These are phyloP conservation scores for Fusarium oligoseptatum DNA, from an alignment of 2,329 filamentous ascomycete species.

Conservation along the genomic window DNA sequence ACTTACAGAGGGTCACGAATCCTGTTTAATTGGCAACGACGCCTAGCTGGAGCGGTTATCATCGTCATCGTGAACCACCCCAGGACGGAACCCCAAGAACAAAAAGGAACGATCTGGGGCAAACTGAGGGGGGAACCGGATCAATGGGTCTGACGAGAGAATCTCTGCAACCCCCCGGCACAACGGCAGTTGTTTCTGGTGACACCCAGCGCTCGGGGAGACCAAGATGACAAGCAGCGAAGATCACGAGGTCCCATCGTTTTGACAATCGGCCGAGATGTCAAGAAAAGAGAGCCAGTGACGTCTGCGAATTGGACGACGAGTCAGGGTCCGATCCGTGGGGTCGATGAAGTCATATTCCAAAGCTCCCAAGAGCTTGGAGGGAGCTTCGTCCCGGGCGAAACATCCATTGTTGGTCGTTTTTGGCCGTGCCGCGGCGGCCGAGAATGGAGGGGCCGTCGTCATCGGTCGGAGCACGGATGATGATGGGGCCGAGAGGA, in stretches of 20 bases:
- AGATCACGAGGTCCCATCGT: background rate
- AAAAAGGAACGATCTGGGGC: background rate
- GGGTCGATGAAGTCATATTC: constrained; percentile 16
- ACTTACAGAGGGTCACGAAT: constrained; percentile 5
- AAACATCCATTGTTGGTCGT: background rate
- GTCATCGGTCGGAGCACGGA: constrained; percentile 7
- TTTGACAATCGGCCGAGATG: constrained; percentile 3
- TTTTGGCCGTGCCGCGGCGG: constrained; percentile 6
- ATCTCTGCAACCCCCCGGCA: background rate
- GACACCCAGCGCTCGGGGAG: background rate
- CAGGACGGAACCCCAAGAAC: background rate
- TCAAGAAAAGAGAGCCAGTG: constrained; percentile 5
- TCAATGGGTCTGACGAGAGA: background rate
- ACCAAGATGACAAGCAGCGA: background rate
- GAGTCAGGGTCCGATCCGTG: constrained; percentile 12
- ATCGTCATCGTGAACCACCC: constrained; percentile 1
- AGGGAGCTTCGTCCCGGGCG: background rate
- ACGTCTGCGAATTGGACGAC: background rate
- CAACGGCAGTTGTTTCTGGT: constrained; percentile 1
- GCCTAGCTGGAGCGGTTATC: constrained; percentile 8
- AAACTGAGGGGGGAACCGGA: background rate
- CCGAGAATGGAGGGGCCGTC: background rate
- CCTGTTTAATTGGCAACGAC: background rate
- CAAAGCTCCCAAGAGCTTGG: background rate
- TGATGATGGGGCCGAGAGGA: constrained; percentile 3